phyloP scores from a whole-genome alignment of 257 asterid species.

The Nicotiana tabacum region DNA sequence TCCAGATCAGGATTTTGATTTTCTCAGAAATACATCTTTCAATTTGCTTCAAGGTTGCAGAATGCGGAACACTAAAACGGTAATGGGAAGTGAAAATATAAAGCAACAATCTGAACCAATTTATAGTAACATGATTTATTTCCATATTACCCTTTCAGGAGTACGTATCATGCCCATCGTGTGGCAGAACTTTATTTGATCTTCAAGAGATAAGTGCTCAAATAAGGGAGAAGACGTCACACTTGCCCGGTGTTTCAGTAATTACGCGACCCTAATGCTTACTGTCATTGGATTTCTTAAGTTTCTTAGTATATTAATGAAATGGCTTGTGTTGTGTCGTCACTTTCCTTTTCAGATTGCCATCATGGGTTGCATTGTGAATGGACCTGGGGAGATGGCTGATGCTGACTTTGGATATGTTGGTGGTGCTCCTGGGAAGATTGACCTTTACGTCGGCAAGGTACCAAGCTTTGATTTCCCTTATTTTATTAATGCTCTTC shows the following conservation, averaged over 20 bases:
- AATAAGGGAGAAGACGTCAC: conserved; percentile 91
- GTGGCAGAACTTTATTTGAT: conserved; percentile 95
- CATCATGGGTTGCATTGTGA: conserved; percentile 98
- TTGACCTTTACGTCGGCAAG: conserved; percentile 97
- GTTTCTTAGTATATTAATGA: background rate
- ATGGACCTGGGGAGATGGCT: conserved; percentile 99
- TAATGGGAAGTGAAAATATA: conserved; percentile 16
- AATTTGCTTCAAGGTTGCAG: conserved; percentile 98
- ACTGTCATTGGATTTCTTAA: background rate
- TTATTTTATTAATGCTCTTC: background rate
- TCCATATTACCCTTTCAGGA: conserved; percentile 49
- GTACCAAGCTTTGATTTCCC: conserved; percentile 26
- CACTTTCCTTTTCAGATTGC: conserved; percentile 59
- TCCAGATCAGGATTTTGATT: conserved; percentile 75
- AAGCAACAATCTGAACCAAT: background rate
- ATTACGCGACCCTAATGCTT: conserved; percentile 19
- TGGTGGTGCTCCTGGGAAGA: conserved; percentile 99
- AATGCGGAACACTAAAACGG: conserved; percentile 98
- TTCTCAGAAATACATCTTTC: conserved; percentile 85
- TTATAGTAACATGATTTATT: background rate
- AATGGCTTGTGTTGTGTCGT: background rate
- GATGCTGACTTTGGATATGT: conserved; percentile 99
- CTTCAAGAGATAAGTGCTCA: conserved; percentile 97
- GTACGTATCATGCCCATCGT: conserved; percentile 98
- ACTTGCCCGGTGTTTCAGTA: conserved; percentile 98